These are phyloP conservation scores for Colletotrichum sp. DNA, from an alignment of 2,329 filamentous ascomycete species.

Conservation along the genomic window DNA sequence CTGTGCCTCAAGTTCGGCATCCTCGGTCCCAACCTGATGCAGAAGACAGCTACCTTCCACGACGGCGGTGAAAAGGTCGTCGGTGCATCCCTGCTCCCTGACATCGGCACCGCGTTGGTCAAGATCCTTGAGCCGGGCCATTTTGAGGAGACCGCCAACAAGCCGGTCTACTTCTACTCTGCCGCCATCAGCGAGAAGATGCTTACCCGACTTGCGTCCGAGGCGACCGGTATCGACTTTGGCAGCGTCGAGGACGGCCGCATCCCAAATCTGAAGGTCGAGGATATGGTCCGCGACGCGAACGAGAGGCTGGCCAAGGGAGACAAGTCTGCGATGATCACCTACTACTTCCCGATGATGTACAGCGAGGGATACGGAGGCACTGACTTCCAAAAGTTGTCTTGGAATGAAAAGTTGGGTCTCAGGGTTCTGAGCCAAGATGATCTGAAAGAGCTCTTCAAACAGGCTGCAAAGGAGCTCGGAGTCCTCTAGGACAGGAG, in stretches of 20 bases:
- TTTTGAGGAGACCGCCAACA: not conserved
- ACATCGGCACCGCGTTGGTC: not conserved
- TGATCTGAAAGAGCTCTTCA: not conserved
- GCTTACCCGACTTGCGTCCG: not conserved
- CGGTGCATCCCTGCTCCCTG: not conserved
- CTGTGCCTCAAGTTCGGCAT: not conserved
- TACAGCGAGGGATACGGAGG: not conserved
- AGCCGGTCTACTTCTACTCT: not conserved
- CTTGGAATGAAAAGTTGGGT: not conserved
- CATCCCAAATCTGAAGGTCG: not conserved
- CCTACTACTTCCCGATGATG: not conserved
- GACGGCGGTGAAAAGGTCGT: not conserved
- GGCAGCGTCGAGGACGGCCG: not conserved
- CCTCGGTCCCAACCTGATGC: not conserved
- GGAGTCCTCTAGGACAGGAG: fast-evolving
- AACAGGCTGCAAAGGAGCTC: not conserved
- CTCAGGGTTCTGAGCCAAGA: not conserved
- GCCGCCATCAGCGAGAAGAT: not conserved
- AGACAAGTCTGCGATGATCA: not conserved
- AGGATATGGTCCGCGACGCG: not conserved
- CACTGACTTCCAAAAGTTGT: not conserved
- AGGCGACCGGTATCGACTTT: not conserved
- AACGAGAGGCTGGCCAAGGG: not conserved
- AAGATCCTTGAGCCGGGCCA: not conserved
- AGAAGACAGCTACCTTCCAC: not conserved